Evolutionary conservation across 23 red algal species (phyloP).

Genomic region (Gracilaria gracilis): DNA sequence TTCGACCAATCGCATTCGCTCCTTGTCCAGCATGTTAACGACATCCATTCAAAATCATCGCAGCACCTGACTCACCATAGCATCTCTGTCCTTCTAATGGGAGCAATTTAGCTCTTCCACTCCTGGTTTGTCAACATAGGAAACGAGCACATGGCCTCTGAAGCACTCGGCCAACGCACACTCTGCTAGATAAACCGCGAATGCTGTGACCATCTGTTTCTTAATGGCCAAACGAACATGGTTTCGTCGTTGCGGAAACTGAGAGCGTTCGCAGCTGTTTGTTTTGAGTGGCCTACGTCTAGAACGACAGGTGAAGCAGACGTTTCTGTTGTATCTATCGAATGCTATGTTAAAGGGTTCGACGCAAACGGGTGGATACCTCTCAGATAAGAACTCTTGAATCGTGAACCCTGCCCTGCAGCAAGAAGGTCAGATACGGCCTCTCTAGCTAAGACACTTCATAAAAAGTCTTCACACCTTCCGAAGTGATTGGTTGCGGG

Average conservation of each 20-base stretch:
- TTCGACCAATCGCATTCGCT: constrained; percentile 79
- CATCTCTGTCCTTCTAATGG: constrained; percentile 21
- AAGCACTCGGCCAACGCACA: constrained; percentile 72
- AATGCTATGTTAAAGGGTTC: constrained; percentile 81
- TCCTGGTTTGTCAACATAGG: constrained; percentile 95
- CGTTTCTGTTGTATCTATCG: constrained; percentile 55
- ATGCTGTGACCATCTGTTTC: constrained; percentile 84
- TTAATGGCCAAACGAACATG: constrained; percentile 65
- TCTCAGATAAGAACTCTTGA: constrained; percentile 73
- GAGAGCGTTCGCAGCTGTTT: constrained; percentile 63
- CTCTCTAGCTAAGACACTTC: constrained; percentile 41
- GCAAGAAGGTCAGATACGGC: constrained; percentile 80
- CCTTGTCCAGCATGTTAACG: constrained; percentile 40
- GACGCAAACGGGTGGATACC: constrained; percentile 82
- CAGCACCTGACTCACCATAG: constrained; percentile 61
- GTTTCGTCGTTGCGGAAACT: constrained; percentile 22
- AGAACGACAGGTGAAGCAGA: constrained; percentile 68
- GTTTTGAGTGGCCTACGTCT: constrained; percentile 76
- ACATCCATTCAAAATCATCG: constrained; percentile 88
- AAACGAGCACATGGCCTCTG: constrained; percentile 80
- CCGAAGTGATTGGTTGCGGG: background rate
- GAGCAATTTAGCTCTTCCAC: constrained; percentile 58
- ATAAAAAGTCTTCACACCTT: constrained; percentile 27
- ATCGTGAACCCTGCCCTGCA: constrained; percentile 89
- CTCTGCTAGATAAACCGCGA: constrained; percentile 84